Conservation (phyloP, 148 eudicot species). For the Dianthus caryophyllus region DNA sequence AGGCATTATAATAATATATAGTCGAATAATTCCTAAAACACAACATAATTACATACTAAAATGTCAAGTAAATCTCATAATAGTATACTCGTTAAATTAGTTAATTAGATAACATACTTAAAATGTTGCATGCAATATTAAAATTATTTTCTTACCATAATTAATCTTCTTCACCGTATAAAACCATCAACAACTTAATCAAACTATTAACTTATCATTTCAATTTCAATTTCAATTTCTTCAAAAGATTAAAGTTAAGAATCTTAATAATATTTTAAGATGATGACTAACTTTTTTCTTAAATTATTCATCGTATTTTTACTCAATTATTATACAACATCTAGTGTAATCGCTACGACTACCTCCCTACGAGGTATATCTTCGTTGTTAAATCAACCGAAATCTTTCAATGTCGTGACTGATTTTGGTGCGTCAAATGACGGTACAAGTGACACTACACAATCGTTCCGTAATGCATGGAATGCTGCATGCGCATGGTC, state of each 20-base stretch:
- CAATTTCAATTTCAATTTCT: not conserved
- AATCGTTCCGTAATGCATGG: constrained; percentile 31
- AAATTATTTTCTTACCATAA: too few relatives aligned
- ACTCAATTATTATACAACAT: not conserved
- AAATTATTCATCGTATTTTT: not conserved
- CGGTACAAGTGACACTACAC: constrained; percentile 19
- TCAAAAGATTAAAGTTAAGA: too few relatives aligned
- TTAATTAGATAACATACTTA: too few relatives aligned
- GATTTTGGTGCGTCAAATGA: constrained; percentile 27
- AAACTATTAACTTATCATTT: too few relatives aligned
- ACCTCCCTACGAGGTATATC: not conserved
- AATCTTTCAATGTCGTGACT: constrained; percentile 9
- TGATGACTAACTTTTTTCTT: not conserved
- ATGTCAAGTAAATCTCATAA: too few relatives aligned
- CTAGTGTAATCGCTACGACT: not conserved
- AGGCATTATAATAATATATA: not conserved
- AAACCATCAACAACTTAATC: too few relatives aligned
- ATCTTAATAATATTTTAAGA: not conserved
- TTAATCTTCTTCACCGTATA: too few relatives aligned
- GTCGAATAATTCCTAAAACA: too few relatives aligned
- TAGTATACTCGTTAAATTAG: too few relatives aligned
- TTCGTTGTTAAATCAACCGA: not conserved
- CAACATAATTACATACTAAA: too few relatives aligned
- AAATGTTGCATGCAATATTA: too few relatives aligned
- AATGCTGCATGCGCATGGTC: constrained; percentile 18